A percentile compares a stretch with the other conserved stretches of the same genome.
Evolutionary conservation across 164 flowering plant species (phyloP).

Genomic region (Annona cherimola): DNA sequence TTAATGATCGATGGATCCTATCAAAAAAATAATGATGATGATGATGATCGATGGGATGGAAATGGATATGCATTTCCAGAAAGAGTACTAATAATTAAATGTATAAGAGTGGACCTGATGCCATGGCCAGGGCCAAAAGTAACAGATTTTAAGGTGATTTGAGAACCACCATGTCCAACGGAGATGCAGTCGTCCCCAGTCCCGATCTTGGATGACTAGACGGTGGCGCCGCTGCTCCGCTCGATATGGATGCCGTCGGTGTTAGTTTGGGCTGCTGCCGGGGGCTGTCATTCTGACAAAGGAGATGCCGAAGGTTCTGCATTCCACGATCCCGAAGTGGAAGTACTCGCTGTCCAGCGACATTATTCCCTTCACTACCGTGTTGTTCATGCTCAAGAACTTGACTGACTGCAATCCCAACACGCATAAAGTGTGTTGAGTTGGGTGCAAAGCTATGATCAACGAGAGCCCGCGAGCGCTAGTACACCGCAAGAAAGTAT

Average conservation of each 20-base stretch:
- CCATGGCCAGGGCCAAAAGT: conserved; percentile 80
- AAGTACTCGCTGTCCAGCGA: conserved; percentile 64
- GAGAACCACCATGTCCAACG: conserved; percentile 55
- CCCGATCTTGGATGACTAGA: conserved; percentile 33
- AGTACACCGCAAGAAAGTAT: too few relatives aligned
- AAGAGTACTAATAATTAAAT: neutral
- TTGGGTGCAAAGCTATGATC: neutral
- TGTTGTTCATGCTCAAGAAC: conserved; percentile 40
- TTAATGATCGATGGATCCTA: neutral
- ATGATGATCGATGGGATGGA: neutral
- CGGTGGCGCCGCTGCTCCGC: conserved; percentile 30
- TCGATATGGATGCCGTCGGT: conserved; percentile 75
- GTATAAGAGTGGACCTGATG: conserved; percentile 34
- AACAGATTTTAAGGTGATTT: conserved; percentile 33
- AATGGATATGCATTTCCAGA: neutral
- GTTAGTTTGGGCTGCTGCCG: conserved; percentile 57
- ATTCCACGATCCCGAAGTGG: conserved; percentile 47
- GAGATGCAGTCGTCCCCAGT: conserved; percentile 78
- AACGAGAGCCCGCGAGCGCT: neutral
- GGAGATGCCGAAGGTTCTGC: conserved; percentile 37
- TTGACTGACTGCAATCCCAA: conserved; percentile 40
- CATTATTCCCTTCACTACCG: conserved; percentile 35
- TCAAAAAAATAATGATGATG: neutral
- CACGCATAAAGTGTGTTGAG: neutral
- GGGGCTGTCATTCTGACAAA: conserved; percentile 46